Evolutionary conservation across 1,139 yeast species (phyloP), one percentile per base, ranked within the genome.

Genomic region (Geotrichum citri-aurantii): DNA sequence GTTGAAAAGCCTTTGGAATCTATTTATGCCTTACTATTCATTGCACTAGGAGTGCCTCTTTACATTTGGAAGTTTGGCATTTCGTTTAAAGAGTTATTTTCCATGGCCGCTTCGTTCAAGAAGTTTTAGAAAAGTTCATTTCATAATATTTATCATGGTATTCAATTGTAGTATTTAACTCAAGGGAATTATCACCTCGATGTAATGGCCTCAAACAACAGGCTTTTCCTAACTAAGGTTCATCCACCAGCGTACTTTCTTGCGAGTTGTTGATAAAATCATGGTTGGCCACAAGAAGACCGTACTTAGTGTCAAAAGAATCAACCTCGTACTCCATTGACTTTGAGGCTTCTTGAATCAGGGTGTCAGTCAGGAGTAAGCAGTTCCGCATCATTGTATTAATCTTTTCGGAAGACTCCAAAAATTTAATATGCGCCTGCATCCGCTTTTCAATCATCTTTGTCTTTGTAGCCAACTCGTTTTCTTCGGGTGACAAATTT

Each of bases 1-100:
- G 65, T 74, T 57, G 73, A 72, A 44, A 68, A 70, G 50, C 78
- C 79, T 14, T 33, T 71, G 6, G 68, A 70, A 55, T 65, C 71
- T 2, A 55, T 66, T n/a, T 66, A 66, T 48, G 73, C 70, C 6
- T 62, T 64, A 14, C 50, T 66, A 24, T 74, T 74, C 57, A 66
- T 73, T 49, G 54, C 65, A 3, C 59, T 67, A 2, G 77, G 77
- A 1, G 60, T 71, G 12, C 76, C 77, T 2, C 64, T 73, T 10
- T 74, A 71, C 58, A 63, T 66, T 33, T 65, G 67, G 66, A 59
- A 65, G 29, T 62, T 64, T 37, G 68, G 66, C 1, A 61, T 63
- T n/a, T 55, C 59, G 2, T 53, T 59, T 58, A 24, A 27, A 23
- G 33, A 48, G n/a, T 48, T 46, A 11, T 48, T 53, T 23, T 19